Conservation (phyloP, 129 eudicot species). For the Saposhnikovia divaricata region DNA sequence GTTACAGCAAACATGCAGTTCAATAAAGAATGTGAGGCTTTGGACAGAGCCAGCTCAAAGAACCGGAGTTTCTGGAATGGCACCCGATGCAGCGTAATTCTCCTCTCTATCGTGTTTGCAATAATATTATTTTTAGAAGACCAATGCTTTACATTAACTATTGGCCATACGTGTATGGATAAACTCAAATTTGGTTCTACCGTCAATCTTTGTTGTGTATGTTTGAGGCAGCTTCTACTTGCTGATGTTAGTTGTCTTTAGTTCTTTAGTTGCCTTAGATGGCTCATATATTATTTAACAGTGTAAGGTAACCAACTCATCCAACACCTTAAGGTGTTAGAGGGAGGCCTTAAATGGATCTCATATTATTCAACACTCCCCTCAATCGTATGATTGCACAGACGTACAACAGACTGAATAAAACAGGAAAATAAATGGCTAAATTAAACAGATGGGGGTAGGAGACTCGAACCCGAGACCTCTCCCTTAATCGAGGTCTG, state of each 20-base stretch:
- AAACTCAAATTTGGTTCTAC: neutral
- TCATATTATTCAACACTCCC: no score
- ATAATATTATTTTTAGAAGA: neutral
- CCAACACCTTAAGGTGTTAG: no score
- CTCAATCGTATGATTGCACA: no score
- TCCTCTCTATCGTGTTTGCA: constrained; percentile 1
- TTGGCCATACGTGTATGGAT: neutral
- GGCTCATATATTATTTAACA: no score
- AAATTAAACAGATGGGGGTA: no score
- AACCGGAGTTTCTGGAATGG: constrained; percentile 80
- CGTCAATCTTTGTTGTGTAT: neutral
- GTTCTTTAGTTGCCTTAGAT: neutral
- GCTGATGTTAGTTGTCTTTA: neutral
- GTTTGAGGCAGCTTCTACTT: neutral
- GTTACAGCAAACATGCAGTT: constrained; percentile 74
- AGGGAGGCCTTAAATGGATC: no score
- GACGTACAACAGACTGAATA: no score
- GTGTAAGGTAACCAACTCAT: no score
- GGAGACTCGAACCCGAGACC: no score
- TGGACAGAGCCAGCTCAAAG: constrained; percentile 64
- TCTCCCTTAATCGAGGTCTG: no score
- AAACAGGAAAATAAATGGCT: no score
- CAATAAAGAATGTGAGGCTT: constrained; percentile 70
- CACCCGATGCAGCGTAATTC: constrained; percentile 97
- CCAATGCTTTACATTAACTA: neutral